These are phyloP conservation scores for Coemansia sp. DNA, from an alignment of 192 early-diverging fungal genomes.

Conservation along the genomic window DNA sequence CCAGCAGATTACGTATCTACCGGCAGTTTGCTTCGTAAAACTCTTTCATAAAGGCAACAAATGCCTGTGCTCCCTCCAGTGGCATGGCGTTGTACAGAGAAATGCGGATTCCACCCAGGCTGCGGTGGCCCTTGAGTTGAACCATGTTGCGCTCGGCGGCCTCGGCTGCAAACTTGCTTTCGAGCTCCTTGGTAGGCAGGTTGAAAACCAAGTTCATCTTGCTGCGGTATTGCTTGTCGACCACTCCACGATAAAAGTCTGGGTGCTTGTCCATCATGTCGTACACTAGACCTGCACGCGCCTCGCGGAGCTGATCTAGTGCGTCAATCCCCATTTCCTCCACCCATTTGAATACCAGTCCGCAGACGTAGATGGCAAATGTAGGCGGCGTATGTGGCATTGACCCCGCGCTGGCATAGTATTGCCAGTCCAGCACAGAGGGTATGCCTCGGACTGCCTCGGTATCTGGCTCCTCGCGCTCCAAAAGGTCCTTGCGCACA, in stretches of 20 bases:
- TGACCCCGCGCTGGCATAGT: constrained; percentile 76
- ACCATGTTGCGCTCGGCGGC: constrained; percentile 78
- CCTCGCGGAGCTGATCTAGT: constrained; percentile 68
- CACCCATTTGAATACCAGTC: constrained; percentile 87
- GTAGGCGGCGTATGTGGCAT: constrained; percentile 98
- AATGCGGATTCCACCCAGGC: constrained; percentile 89
- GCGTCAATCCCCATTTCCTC: constrained; percentile 62
- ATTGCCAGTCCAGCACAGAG: constrained; percentile 86
- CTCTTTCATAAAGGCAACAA: constrained; percentile 80
- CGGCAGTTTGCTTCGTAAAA: constrained; percentile 62
- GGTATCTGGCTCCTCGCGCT: constrained; percentile 52
- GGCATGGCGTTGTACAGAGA: constrained; percentile 95
- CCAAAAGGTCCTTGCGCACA: constrained; percentile 85
- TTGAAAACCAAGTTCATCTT: constrained; percentile 94
- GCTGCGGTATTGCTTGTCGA: constrained; percentile 64
- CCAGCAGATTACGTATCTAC: not conserved
- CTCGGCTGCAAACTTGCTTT: constrained; percentile 76
- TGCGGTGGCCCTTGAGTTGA: constrained; percentile 95
- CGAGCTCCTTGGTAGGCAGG: constrained; percentile 65
- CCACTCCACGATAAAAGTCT: constrained; percentile 69
- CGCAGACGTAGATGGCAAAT: constrained; percentile 88
- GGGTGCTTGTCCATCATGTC: constrained; percentile 59
- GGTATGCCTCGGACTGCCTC: constrained; percentile 59
- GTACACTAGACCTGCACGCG: constrained; percentile 75
- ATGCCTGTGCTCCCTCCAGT: constrained; percentile 74